phyloP scores from a whole-genome alignment of 192 early-diverging fungal genomes.

The Helicostylum pulchrum region DNA sequence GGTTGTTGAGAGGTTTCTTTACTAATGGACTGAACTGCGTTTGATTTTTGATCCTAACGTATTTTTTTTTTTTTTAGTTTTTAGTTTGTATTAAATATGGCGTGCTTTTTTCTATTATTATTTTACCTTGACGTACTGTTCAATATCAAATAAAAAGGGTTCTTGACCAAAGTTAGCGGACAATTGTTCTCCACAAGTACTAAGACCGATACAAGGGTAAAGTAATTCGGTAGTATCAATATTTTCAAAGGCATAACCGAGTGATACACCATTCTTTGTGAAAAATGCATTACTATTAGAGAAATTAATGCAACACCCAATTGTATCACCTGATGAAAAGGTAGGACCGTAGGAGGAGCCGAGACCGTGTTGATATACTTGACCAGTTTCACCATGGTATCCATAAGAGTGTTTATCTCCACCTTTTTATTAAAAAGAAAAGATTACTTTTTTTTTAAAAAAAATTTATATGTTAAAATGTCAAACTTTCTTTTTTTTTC shows the following conservation, averaged over 20 bases:
- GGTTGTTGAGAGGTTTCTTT: not conserved
- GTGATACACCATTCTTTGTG: slow-evolving; percentile 85
- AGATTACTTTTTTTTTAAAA: not conserved
- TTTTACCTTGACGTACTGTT: slow-evolving; percentile 56
- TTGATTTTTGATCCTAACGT: slow-evolving; percentile 5
- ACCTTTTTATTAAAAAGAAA: slow-evolving; percentile 45
- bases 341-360: slow-evolving; percentile 81
- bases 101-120: not conserved
- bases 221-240: slow-evolving; percentile 39
- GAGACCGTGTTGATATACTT: slow-evolving; percentile 69
- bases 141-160: slow-evolving; percentile 72
- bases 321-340: slow-evolving; percentile 84
- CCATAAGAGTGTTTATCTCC: slow-evolving; percentile 91
- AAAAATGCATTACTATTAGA: slow-evolving; percentile 70
- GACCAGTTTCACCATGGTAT: slow-evolving; percentile 96
- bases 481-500: too few relatives aligned
- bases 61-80: not conserved
- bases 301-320: slow-evolving; percentile 93
- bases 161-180: slow-evolving; percentile 76
- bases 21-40: not conserved
- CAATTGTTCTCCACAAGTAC: slow-evolving; percentile 71
- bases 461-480: not conserved
- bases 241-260: slow-evolving; percentile 54
- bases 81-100: not conserved
- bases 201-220: slow-evolving; percentile 71